These are phyloP conservation scores for Candida smagusa DNA, from an alignment of 1,139 yeast genomes.

Conservation along the genomic window DNA sequence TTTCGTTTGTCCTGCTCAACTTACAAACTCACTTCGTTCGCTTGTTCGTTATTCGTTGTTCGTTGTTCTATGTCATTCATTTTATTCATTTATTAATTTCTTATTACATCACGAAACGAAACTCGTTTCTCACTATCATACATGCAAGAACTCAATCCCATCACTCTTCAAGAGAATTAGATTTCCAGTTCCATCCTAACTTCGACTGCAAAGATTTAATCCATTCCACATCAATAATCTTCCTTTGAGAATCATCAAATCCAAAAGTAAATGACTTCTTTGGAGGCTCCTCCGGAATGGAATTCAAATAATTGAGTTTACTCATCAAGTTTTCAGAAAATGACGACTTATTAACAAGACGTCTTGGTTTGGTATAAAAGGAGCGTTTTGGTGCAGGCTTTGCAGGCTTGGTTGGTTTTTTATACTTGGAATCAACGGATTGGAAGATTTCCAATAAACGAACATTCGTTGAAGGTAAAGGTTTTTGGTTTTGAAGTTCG, in stretches of 20 bases:
- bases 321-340: constrained; percentile 24
- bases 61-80: too few relatives aligned
- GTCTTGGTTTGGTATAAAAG: constrained; percentile 11
- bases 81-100: background rate
- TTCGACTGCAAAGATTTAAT: constrained; percentile 25
- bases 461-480: constrained; percentile 7
- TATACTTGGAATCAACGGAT: constrained; percentile 20
- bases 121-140: background rate
- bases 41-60: too few relatives aligned
- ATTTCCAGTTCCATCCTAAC: constrained; percentile 30
- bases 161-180: constrained; percentile 3
- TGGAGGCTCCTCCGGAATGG: constrained; percentile 13
- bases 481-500: constrained; percentile 8
- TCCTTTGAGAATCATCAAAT: background rate
- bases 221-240: constrained; percentile 23
- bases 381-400: constrained; percentile 10
- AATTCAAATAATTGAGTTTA: constrained; percentile 22
- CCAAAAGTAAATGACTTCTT: background rate
- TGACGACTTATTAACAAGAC: constrained; percentile 13
- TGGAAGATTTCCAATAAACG: constrained; percentile 22
- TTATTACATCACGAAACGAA: background rate
- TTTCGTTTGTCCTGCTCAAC: too few relatives aligned
- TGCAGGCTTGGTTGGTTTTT: constrained; percentile 5
- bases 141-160: background rate
- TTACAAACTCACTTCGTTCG: too few relatives aligned